Evolutionary conservation across 129 eudicot species (phyloP).

Genomic region (Tanacetum coccineum): DNA sequence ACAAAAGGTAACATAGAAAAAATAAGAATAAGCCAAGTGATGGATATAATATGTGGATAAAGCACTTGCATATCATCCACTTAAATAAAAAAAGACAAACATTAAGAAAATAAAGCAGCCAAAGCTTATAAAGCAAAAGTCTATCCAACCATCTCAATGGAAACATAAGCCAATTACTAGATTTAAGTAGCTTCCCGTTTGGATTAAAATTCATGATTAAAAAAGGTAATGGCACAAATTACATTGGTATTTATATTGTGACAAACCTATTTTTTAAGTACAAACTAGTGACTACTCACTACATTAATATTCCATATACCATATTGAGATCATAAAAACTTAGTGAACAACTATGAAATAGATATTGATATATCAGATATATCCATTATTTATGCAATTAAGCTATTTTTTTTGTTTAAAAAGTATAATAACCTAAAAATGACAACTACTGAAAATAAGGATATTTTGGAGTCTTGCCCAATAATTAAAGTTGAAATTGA

Average conservation of each 20-base stretch:
- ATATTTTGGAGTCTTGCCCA: background rate
- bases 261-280: background rate
- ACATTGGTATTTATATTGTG: background rate
- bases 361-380: too few relatives aligned
- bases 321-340: too few relatives aligned
- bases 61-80: slow-evolving; percentile 34
- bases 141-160: slow-evolving; percentile 20
- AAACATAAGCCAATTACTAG: slow-evolving; percentile 23
- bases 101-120: slow-evolving; percentile 19
- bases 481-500: background rate
- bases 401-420: too few relatives aligned
- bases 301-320: background rate
- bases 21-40: slow-evolving; percentile 2
- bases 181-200: slow-evolving; percentile 15
- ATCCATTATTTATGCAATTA: background rate
- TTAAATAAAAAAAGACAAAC: background rate
- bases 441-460: background rate
- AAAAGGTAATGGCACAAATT: background rate
- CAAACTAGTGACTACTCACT: background rate
- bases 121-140: slow-evolving; percentile 27
- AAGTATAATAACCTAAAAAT: background rate
- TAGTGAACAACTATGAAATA: too few relatives aligned
- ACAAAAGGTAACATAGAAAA: slow-evolving; percentile 6
- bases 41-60: slow-evolving; percentile 28
- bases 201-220: background rate